Evolutionary conservation across 257 asterid species (phyloP), one percentile per base, ranked within the genome.

Genomic region (Gentiana macrophylla): DNA sequence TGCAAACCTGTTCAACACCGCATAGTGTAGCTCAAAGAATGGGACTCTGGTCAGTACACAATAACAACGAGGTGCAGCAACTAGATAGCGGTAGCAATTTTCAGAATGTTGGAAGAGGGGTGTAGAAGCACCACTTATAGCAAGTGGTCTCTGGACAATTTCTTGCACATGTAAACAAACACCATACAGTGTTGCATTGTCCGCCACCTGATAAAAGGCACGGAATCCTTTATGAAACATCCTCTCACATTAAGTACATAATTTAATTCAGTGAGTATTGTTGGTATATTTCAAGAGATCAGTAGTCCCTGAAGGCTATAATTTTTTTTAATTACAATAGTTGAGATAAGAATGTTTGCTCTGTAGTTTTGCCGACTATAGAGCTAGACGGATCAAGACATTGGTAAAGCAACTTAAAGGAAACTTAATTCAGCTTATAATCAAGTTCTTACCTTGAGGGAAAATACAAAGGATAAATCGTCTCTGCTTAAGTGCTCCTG

Each of bases 61-160:
- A 70, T 86, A 90, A 72, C 98, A 90, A 67, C 95, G 96, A 64
- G 98, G 96, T 45, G 98, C 98, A 64, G 95, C 79, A 67, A 80
- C 94, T 82, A 90, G 67, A 74, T 71, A 86, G 62, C 79, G 75
- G 69, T 79, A 75, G 84, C 83, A 44, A 55, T 88, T 74, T 35
- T 63, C 56, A 53, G 71, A 65, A 33, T 77, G 71, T 45, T 61
- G 89, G 64, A 79, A 74, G 69, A 75, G 72, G 63, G 86, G 80
- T 13, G 94, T 68, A 52, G 74, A 70, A 61, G 66, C 49, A 72
- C 82, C 86, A 69, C 64, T 74, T 47, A 82, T 71, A 55, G 69
- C 76, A 64, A 86, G 89, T 46, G 85, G 87, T 72, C 70, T 86
- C 77, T 90, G 92, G 70, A 90, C 98, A 74, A 86, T 61, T 77